phyloP scores from a whole-genome alignment of 2,329 filamentous ascomycete genomes.

The Penicillium sp. region DNA sequence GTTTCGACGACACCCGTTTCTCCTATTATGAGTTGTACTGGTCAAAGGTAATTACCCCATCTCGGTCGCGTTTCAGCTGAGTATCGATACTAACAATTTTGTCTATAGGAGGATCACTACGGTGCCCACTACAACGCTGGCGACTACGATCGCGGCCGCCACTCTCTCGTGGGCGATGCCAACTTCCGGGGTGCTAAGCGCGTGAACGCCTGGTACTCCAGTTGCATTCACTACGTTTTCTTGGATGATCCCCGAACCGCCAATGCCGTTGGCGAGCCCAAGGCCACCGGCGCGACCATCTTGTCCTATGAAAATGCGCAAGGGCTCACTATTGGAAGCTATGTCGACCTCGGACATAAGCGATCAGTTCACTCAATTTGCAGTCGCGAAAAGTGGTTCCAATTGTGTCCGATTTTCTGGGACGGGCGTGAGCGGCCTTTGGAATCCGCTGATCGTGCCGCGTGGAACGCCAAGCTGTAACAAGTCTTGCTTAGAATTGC shows the following conservation, averaged over 20 bases:
- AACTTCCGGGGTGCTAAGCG: slow-evolving; percentile 54
- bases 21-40: slow-evolving; percentile 80
- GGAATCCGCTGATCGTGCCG: slow-evolving; percentile 45
- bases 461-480: slow-evolving; percentile 48
- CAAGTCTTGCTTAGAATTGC: neutral
- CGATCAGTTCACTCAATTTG: slow-evolving; percentile 46
- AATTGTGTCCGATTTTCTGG: slow-evolving; percentile 49
- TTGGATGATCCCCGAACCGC: slow-evolving; percentile 56
- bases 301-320: slow-evolving; percentile 71
- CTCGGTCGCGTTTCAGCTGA: neutral
- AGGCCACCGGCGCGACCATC: slow-evolving; percentile 65
- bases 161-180: slow-evolving; percentile 57
- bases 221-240: slow-evolving; percentile 58
- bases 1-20: slow-evolving; percentile 67
- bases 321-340: slow-evolving; percentile 68
- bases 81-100: slow-evolving; percentile 2
- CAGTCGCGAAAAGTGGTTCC: slow-evolving; percentile 27
- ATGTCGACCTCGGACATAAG: slow-evolving; percentile 69
- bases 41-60: slow-evolving; percentile 55
- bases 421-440: slow-evolving; percentile 46
- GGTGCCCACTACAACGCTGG: slow-evolving; percentile 56
- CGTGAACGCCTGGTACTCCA: slow-evolving; percentile 57
- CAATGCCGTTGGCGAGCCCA: slow-evolving; percentile 61
- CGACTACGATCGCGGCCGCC: slow-evolving; percentile 57
- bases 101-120: slow-evolving; percentile 55